Evolutionary conservation across 2,329 filamentous ascomycete genomes (phyloP), one percentile per base, ranked within the genome.

Genomic region (Clathrospora elynae): DNA sequence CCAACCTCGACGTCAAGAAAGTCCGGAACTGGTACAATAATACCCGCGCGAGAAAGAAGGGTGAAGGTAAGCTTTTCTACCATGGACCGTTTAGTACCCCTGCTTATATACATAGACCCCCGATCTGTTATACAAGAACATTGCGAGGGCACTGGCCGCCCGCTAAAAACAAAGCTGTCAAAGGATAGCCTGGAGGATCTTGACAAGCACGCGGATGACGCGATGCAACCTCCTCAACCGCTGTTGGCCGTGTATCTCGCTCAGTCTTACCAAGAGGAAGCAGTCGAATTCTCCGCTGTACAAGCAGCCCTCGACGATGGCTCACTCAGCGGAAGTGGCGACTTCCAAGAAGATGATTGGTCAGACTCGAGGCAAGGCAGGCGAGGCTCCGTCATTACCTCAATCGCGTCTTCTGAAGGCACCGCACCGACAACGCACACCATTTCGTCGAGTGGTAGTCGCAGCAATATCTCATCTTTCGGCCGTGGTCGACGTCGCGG

Each of bases 11-110:
- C 11, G 61, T 62, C 6, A 69, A 69, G 43, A 57, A 59, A 14
- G 66, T 69, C 22, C 55, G 62, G 16, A 68, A 62, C 17, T 69
- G 64, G 66, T 69, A 63, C 49, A 69, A 69, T 36, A 69, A 69
- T 25, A 62, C 64, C 3, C 49, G 66, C 23, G 61, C 64, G 6
- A 56, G 66, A 22, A 66, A 67, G 43, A 66, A 62, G 43, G 49
- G 41, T n/a, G 47, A 50, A 42, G 57, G 64, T 65, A 29, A 37
- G 49, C 52, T 14, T 11, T n/a, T 9, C 12, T 3, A 9, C 9
- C 3, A 16, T 9, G 10, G 9, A 14, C 9, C 5, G 6, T 16
- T 12, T 11, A 10, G 7, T 10, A 5, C n/a, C n/a, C 28, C 16
- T 42, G 16, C 49, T 57, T 12, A 55, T 24, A 6, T 9, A 6